These are phyloP conservation scores for Poronia punctata DNA, from an alignment of 495 filamentous ascomycete genomes.

Conservation along the genomic window DNA sequence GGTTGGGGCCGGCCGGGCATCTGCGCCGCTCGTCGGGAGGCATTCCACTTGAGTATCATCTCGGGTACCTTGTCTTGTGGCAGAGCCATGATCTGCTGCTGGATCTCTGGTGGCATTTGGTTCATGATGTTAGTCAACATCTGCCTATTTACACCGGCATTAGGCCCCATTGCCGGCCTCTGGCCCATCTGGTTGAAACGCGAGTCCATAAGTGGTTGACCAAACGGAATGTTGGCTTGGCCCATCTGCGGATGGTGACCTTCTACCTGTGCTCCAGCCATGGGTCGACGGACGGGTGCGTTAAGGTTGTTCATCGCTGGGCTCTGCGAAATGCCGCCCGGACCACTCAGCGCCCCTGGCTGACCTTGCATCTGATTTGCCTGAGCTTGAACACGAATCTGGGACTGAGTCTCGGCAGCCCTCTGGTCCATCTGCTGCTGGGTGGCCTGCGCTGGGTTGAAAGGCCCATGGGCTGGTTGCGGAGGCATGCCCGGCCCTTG, in stretches of 20 bases:
- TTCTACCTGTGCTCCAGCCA: slow-evolving; percentile 30
- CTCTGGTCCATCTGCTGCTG: slow-evolving; percentile 36
- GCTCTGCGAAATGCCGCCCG: slow-evolving; percentile 41
- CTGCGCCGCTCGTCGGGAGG: slow-evolving; percentile 11
- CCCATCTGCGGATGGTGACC: slow-evolving; percentile 25
- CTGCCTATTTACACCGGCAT: slow-evolving; percentile 21
- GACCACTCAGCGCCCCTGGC: slow-evolving; percentile 36
- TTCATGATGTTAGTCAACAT: slow-evolving; percentile 29
- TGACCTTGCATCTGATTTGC: slow-evolving; percentile 41
- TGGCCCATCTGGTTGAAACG: slow-evolving; percentile 38
- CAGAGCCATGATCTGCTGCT: slow-evolving; percentile 20
- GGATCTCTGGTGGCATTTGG: slow-evolving; percentile 27
- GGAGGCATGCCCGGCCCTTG: slow-evolving; percentile 27
- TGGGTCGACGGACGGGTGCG: slow-evolving; percentile 39
- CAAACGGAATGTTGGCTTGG: slow-evolving; percentile 29
- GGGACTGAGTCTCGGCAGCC: slow-evolving; percentile 28
- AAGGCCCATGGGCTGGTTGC: slow-evolving; percentile 30
- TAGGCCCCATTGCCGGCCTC: slow-evolving; percentile 18
- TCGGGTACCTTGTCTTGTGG: slow-evolving; percentile 37
- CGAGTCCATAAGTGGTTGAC: slow-evolving; percentile 30
- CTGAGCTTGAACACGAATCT: slow-evolving; percentile 34
- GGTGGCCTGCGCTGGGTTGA: slow-evolving; percentile 31
- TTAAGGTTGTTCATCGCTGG: slow-evolving; percentile 46
- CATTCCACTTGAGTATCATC: slow-evolving; percentile 33
- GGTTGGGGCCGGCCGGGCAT: slow-evolving; percentile 24